Conservation (phyloP, 805 yeast genomes). For the Saturnispora sanitii region DNA sequence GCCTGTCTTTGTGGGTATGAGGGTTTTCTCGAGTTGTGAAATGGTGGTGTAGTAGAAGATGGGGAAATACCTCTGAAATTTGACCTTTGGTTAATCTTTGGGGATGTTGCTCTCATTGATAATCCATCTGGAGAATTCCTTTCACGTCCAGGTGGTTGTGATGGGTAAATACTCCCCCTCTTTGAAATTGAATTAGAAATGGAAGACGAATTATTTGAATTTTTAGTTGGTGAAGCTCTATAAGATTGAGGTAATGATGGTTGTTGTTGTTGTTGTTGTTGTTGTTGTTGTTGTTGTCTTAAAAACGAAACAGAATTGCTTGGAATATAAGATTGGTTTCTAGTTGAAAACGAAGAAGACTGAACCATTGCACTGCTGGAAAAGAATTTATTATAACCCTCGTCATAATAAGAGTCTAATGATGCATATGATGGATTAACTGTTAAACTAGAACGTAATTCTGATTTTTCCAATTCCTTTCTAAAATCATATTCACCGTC, state of each 20-base stretch:
- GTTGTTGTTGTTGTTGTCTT: background rate
- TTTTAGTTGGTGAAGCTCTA: background rate
- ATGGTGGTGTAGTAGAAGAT: background rate
- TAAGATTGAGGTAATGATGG: background rate
- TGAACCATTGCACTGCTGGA: background rate
- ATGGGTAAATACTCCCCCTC: background rate
- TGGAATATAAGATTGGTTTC: background rate
- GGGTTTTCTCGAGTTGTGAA: background rate
- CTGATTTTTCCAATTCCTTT: constrained; percentile 14
- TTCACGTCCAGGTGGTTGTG: background rate
- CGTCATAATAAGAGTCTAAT: constrained; percentile 51
- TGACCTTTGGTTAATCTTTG: background rate
- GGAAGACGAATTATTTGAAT: background rate
- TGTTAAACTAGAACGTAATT: constrained; percentile 6
- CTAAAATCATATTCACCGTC: constrained; percentile 16
- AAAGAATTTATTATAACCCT: constrained; percentile 13
- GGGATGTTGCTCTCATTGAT: background rate
- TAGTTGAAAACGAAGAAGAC: background rate
- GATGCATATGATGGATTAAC: constrained; percentile 71
- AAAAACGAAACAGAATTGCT: background rate
- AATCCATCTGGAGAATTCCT: background rate
- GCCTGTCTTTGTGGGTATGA: background rate
- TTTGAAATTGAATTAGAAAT: background rate
- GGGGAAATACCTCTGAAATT: background rate
- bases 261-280: background rate